Conservation (phyloP, 257 asterid genomes). For the Gardenia jasminoides region DNA sequence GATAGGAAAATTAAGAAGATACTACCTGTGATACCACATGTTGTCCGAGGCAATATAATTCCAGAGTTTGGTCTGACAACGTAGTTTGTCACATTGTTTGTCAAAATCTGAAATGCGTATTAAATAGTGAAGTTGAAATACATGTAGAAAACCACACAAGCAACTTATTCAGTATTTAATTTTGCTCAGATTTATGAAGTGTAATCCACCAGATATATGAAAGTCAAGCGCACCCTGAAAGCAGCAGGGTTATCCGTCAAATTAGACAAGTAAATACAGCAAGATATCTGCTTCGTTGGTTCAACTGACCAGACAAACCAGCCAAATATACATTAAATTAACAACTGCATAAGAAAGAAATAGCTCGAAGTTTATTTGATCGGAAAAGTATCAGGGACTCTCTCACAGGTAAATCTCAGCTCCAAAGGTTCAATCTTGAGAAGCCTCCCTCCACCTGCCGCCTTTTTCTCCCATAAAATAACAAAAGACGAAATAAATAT, state of each 20-base stretch:
- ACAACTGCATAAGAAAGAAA: neutral
- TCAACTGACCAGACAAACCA: slow-evolving; percentile 40
- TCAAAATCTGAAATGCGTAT: slow-evolving; percentile 12
- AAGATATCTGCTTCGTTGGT: slow-evolving; percentile 60
- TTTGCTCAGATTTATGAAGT: neutral
- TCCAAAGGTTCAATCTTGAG: slow-evolving; percentile 50
- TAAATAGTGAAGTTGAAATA: neutral
- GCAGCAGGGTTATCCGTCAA: slow-evolving; percentile 55
- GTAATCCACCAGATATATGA: neutral
- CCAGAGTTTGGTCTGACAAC: slow-evolving; percentile 60
- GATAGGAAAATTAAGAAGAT: neutral
- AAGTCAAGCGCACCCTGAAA: slow-evolving; percentile 37
- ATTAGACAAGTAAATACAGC: slow-evolving; percentile 57
- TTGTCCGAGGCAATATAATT: slow-evolving; percentile 52
- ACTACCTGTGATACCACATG: slow-evolving; percentile 42
- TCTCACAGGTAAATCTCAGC: slow-evolving; percentile 55
- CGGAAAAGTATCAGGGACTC: neutral
- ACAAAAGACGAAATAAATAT: neutral
- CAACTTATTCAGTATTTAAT: too few species aligned
- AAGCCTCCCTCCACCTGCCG: slow-evolving; percentile 38
- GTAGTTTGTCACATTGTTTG: slow-evolving; percentile 61
- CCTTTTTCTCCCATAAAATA: neutral
- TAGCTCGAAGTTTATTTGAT: neutral
- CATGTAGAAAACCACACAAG: neutral
- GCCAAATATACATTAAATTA: neutral